These are phyloP conservation scores for Graphilbum ipis-grandicollis DNA, from an alignment of 2,329 filamentous ascomycete genomes.

Conservation along the genomic window DNA sequence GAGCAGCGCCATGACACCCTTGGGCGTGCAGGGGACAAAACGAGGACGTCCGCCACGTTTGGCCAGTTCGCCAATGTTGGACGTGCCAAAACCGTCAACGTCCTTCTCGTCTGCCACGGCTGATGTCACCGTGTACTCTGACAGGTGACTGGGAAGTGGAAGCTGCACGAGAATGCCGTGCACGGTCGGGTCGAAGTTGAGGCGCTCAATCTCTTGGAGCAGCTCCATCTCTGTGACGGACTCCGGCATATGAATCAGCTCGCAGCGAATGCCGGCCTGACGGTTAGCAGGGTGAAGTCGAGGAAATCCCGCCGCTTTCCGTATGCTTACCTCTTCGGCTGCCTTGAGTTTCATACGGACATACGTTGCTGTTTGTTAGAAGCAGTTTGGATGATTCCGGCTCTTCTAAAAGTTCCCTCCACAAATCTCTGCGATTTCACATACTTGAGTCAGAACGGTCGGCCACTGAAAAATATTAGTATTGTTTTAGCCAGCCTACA, in stretches of 20 bases:
- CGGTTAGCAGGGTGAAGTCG: too few species aligned
- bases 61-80: constrained; percentile 90
- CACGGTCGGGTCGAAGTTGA: constrained; percentile 75
- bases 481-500: too few species aligned
- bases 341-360: constrained; percentile 99
- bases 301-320: too few species aligned
- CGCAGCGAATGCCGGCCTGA: constrained; percentile 77
- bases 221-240: constrained; percentile 71
- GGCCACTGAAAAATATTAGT: constrained; percentile 72
- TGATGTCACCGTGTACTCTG: constrained; percentile 79
- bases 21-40: constrained; percentile 90
- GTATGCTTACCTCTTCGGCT: constrained; percentile 55
- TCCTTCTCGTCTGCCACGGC: constrained; percentile 88
- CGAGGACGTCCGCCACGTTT: constrained; percentile 82
- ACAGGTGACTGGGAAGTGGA: constrained; percentile 74
- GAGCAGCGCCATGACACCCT: constrained; percentile 89
- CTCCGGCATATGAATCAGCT: constrained; percentile 69
- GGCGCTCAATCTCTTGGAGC: constrained; percentile 58
- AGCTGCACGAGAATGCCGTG: constrained; percentile 92
- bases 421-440: constrained; percentile 12
- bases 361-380: constrained; percentile 55
- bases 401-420: too few species aligned
- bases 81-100: constrained; percentile 88
- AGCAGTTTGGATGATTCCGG: too few species aligned
- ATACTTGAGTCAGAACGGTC: constrained; percentile 82